These are phyloP conservation scores for Coleophoma cylindrospora DNA, from an alignment of 2,329 filamentous ascomycete species.

Conservation along the genomic window DNA sequence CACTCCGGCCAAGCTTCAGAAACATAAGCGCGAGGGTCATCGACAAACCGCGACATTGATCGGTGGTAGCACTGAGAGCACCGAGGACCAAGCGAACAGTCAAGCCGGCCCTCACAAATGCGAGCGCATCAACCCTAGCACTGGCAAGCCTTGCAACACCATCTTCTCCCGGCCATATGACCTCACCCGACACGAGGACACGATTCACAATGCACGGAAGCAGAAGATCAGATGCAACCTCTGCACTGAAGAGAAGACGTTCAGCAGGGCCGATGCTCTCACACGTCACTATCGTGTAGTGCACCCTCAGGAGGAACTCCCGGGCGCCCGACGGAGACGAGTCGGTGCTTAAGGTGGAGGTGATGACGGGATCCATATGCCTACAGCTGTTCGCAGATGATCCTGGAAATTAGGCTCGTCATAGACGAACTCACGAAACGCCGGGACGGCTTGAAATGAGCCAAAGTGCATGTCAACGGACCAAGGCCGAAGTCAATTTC, in stretches of 20 bases:
- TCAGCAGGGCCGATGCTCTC: constrained; percentile 89
- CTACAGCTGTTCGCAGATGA: not conserved
- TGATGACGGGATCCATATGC: not conserved
- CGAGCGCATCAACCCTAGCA: constrained; percentile 88
- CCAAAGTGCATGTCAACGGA: no score
- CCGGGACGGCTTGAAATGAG: no score
- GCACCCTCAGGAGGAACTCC: constrained; percentile 81
- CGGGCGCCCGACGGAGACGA: constrained; percentile 43
- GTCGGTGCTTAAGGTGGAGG: not conserved
- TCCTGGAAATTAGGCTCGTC: not conserved
- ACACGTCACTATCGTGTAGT: constrained; percentile 93
- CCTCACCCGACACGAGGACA: constrained; percentile 92
- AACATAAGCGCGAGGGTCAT: constrained; percentile 93
- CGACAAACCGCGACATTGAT: constrained; percentile 60
- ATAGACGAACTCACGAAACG: not conserved
- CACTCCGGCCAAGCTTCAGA: constrained; percentile 79
- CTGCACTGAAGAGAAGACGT: constrained; percentile 95
- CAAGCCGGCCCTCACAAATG: constrained; percentile 93
- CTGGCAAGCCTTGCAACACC: constrained; percentile 90
- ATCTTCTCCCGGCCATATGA: constrained; percentile 96
- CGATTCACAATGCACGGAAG: constrained; percentile 92
- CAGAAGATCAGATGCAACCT: constrained; percentile 90
- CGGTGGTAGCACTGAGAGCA: constrained; percentile 27
- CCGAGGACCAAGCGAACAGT: constrained; percentile 64
- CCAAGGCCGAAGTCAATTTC: no score